phyloP scores from a whole-genome alignment of 2,329 filamentous ascomycete species.

The Fusarium udum region DNA sequence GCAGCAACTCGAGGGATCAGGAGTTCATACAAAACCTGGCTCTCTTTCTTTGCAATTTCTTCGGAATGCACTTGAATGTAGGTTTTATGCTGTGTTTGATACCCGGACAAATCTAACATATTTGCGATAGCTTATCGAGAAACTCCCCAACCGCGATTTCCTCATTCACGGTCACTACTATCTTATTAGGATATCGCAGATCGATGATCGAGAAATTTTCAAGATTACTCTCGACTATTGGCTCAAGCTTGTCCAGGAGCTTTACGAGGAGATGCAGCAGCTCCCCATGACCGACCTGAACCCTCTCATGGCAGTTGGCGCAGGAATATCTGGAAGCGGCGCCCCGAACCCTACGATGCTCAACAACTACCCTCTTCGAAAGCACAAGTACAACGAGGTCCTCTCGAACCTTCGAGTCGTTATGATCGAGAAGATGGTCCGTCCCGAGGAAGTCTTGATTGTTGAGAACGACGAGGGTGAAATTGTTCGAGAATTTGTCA shows the following conservation, averaged over 20 bases:
- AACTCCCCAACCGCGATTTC: slow-evolving; percentile 93
- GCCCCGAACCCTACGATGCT: slow-evolving; percentile 87
- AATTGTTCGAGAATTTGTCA: slow-evolving; percentile 98
- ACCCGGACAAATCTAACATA: slow-evolving; percentile 28
- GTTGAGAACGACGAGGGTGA: slow-evolving; percentile 99
- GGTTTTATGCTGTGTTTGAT: slow-evolving; percentile 39
- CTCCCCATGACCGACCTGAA: slow-evolving; percentile 94
- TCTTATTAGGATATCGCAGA: slow-evolving; percentile 96
- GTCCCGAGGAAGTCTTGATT: slow-evolving; percentile 95
- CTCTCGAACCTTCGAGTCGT: slow-evolving; percentile 93
- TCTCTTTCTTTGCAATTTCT: slow-evolving; percentile 96
- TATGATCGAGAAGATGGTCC: slow-evolving; percentile 99
- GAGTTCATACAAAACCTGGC: slow-evolving; percentile 98
- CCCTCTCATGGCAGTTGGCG: slow-evolving; percentile 81
- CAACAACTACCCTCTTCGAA: slow-evolving; percentile 90
- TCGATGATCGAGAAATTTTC: slow-evolving; percentile 98
- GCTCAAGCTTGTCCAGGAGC: slow-evolving; percentile 96
- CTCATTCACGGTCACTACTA: slow-evolving; percentile 97
- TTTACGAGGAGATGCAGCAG: slow-evolving; percentile 99
- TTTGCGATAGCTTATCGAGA: slow-evolving; percentile 80
- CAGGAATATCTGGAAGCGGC: slow-evolving; percentile 78
- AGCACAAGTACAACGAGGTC: slow-evolving; percentile 97
- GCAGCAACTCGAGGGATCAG: slow-evolving; percentile 91
- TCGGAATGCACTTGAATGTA: slow-evolving; percentile 89
- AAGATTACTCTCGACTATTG: slow-evolving; percentile 99